These are phyloP conservation scores for Fusarium multiceps DNA, from an alignment of 2,329 filamentous ascomycete species.

Conservation along the genomic window DNA sequence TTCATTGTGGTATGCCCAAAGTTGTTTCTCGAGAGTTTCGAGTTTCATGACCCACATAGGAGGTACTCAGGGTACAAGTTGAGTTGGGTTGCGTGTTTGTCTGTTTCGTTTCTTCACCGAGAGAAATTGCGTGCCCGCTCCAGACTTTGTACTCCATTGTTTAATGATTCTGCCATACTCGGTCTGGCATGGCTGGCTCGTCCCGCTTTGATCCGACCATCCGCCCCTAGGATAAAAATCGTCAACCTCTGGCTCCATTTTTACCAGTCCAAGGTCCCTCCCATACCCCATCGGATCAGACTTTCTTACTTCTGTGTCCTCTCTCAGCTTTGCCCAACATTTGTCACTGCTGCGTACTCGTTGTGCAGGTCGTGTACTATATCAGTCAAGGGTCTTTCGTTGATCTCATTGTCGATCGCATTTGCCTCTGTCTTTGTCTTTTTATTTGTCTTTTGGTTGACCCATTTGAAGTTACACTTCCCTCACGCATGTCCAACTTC, in stretches of 20 bases:
- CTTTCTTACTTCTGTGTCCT: conserved; percentile 34
- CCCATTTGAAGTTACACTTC: conserved; percentile 6
- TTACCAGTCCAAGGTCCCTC: conserved; percentile 28
- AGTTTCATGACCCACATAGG: not conserved
- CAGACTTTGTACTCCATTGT: conserved; percentile 13
- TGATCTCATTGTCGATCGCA: not conserved
- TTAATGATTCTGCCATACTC: conserved; percentile 21
- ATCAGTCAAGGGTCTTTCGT: conserved; percentile 8
- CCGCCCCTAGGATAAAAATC: conserved; percentile 32
- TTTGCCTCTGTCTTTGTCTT: conserved; percentile 4
- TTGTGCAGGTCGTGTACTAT: conserved; percentile 3
- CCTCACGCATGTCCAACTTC: conserved; percentile 8
- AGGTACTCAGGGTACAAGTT: not conserved
- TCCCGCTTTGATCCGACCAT: conserved; percentile 39
- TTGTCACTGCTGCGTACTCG: conserved; percentile 24
- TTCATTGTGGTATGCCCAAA: not conserved
- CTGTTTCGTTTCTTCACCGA: conserved; percentile 1
- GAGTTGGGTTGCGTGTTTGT: not conserved
- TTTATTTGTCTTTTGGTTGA: conserved; percentile 2
- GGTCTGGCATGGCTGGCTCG: conserved; percentile 26
- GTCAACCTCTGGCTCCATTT: conserved; percentile 34
- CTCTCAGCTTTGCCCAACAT: conserved; percentile 24
- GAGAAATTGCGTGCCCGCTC: conserved; percentile 5
- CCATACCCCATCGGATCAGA: conserved; percentile 29
- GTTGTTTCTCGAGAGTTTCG: too few species aligned